Evolutionary conservation across 768 basidiomycete species (phyloP), one percentile per base, ranked within the genome.

Genomic region (Terana coerulea): DNA sequence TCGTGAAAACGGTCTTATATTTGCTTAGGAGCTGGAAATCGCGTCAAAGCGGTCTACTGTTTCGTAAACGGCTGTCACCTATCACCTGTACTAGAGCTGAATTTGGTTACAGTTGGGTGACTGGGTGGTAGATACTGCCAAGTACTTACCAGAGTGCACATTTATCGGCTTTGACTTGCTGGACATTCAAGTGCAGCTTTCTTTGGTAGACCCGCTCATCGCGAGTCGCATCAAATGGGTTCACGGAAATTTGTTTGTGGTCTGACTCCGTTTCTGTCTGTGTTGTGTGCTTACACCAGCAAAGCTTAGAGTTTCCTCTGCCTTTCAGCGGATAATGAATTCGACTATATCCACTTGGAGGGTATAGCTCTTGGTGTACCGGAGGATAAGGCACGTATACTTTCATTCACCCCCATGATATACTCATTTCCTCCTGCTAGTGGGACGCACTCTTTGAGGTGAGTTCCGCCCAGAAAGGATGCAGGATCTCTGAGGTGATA

Each of bases 301-400:
- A 25, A 51, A 88, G 86, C 65, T 67, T 88, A 58, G 86, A 85
- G 36, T 86, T 78, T 5, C 83, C 75, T 56, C 71, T 89, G 24
- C 87, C 87, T 0, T 89, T 89, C 61, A 82, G 86, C n/a, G 15
- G 87, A 88, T 44, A 84, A 88, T 52, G 79, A 84, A 57, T 89
- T 89, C 52, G 87, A 89, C 61, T 80, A 83, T 64, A 80, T 89
- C 17, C 88, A 84, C 58, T 75, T 88, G 19, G 42, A 50, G 33
- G 34, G 37, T 3, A 46, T 55, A 15, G 54, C 49, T 6, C 40
- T 47, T 8, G 84, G 79, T n/a, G 77, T 88, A 29, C 84, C 84
- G 6, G 86, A 88, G 62, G 83, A 81, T 55, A 86, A 86, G 72
- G 84, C 79, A 46, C 26, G 56, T 39, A 10, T 15, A 14, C 7